Base-by-base conservation (phyloP, 2,329 filamentous ascomycete species). In the Knufia fluminis region DNA sequence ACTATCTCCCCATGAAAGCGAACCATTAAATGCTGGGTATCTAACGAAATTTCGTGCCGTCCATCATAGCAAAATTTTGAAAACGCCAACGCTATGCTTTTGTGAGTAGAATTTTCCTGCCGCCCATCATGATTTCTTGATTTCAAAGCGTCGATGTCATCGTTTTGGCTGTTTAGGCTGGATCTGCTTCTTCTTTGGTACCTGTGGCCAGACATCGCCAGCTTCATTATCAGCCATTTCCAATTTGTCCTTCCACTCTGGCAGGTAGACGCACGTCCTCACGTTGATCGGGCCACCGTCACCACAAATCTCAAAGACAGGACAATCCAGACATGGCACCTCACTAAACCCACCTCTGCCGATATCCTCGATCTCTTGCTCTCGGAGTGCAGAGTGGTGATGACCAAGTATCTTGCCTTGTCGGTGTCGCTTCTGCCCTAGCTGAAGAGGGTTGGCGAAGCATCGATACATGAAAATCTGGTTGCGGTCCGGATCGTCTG, bases 221-320 rank as follows among this genome's bases (percentile, higher is more conserved):
- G 43, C 50, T 36, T 56, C 54, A 26, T 38, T 35, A 47, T 59
- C 54, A 12, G 55, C 53, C 61, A 64, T 47, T 61, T 46, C 54
- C 33, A 57, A 32, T 3, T 52, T 51, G 1, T 48, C 76, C 40
- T 96, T 68, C 92, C 92, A 98, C 46, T 82, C 78, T 55, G 85
- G 78, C 62, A 94, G 96, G 64, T 98, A 98, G 48, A 88, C 84
- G 67, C 92, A 98, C 45, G 85, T 94, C 56, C 81, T 84, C 0
- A 91, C 87, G 60, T 84, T 94, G 19, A 98, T 88, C 0, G 89
- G 87, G 0, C 91, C 91, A 4, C 88, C 89, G 53, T 94, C 87
- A 57, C 87, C 85, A 64, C 92, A 98, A 1, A 97, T 75, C 51
- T 92, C 85, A 64, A 95, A 95, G 2, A 96, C 91, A 0, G 92